A percentile compares a stretch with the other conserved stretches of the same genome.
These are phyloP conservation scores for Globisporangium recalcitrans DNA, from an alignment of 352 stramenopile genomes.

Conservation along the genomic window DNA sequence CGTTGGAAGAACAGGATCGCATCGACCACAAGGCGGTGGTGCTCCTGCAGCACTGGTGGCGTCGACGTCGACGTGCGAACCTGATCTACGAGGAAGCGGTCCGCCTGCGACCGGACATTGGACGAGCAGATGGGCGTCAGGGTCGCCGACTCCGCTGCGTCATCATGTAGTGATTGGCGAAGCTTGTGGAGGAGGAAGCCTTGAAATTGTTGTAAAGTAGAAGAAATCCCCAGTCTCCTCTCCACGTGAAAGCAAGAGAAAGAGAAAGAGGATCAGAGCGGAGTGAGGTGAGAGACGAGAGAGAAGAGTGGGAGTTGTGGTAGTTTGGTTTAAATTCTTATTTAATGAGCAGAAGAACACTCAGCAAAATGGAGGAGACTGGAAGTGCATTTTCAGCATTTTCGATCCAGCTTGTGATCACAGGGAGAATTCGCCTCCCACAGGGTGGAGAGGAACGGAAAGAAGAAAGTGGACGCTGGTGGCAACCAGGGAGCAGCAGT, in stretches of 20 bases:
- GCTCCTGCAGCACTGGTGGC: slow-evolving; percentile 82
- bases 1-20: slow-evolving; percentile 84
- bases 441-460: too few relatives aligned
- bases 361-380: background rate
- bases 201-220: background rate
- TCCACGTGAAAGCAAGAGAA: background rate
- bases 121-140: slow-evolving; percentile 19
- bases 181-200: background rate
- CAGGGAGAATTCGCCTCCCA: too few relatives aligned
- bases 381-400: background rate
- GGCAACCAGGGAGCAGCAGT: too few relatives aligned
- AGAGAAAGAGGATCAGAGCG: background rate
- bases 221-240: background rate
- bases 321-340: background rate
- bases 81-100: slow-evolving; percentile 58
- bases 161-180: slow-evolving; percentile 19
- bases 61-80: slow-evolving; percentile 55
- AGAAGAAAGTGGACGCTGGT: too few relatives aligned
- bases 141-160: slow-evolving; percentile 20
- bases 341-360: background rate
- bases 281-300: background rate
- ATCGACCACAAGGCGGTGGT: slow-evolving; percentile 82
- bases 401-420: background rate
- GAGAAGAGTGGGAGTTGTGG: background rate
- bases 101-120: slow-evolving; percentile 47